These are phyloP conservation scores for Pseudopithomyces maydicus DNA, from an alignment of 2,329 filamentous ascomycete species.

Conservation along the genomic window DNA sequence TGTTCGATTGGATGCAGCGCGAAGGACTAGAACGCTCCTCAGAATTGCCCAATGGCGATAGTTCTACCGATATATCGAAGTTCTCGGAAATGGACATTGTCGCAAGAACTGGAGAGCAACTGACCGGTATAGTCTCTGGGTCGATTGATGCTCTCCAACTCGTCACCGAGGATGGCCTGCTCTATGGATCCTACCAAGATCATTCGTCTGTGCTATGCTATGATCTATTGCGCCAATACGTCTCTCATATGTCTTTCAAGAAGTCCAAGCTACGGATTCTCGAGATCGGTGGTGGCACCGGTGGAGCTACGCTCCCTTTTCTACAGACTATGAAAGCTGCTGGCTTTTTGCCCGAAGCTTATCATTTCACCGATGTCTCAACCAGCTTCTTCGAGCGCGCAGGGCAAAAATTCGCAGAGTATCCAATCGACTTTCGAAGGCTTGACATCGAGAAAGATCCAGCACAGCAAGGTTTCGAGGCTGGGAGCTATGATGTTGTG, in stretches of 20 bases:
- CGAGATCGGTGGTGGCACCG: conserved; percentile 19
- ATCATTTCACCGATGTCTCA: conserved; percentile 20
- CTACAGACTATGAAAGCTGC: conserved; percentile 2
- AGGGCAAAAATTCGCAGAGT: conserved; percentile 2
- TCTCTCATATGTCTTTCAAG: conserved; percentile 8
- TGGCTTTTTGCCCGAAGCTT: not conserved
- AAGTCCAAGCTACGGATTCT: conserved; percentile 9
- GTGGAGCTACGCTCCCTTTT: conserved; percentile 10
- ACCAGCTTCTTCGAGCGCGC: conserved; percentile 13
- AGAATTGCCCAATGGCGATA: not conserved
- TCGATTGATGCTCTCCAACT: conserved; percentile 1
- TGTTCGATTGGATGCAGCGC: conserved; percentile 3
- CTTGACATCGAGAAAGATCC: conserved; percentile 29
- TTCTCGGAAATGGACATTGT: conserved; percentile 6
- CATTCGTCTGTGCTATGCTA: conserved; percentile 6
- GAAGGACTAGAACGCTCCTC: not conserved
- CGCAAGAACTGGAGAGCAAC: not conserved
- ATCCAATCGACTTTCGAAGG: conserved; percentile 21
- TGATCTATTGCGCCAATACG: conserved; percentile 4
- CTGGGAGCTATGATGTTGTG: conserved; percentile 25
- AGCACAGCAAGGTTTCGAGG: conserved; percentile 21
- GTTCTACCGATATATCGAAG: not conserved
- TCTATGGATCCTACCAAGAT: conserved; percentile 9
- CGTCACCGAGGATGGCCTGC: conserved; percentile 6
- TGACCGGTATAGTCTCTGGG: conserved; percentile 2